Evolutionary conservation across 345 rosid species (phyloP).

Genomic region (Salix exigua): DNA sequence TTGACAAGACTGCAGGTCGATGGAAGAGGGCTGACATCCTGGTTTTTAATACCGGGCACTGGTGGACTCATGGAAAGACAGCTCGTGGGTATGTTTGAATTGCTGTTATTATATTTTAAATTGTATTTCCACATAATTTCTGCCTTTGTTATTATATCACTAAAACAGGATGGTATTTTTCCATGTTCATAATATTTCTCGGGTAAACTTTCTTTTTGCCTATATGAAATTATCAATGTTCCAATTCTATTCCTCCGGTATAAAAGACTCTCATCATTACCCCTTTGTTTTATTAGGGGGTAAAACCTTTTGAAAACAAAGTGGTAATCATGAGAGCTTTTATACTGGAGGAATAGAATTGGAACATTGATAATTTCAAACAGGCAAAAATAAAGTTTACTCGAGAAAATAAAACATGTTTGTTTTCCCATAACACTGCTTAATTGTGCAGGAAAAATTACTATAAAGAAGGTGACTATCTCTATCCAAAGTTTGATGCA

Average conservation of each 20-base stretch:
- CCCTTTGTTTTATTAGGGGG: no score
- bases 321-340: no score
- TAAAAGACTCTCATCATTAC: no score
- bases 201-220: no score
- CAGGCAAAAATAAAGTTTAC: no score
- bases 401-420: background rate
- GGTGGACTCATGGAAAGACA: constrained; percentile 99
- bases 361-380: no score
- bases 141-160: background rate
- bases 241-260: no score
- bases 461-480: constrained; percentile 83
- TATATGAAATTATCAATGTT: no score
- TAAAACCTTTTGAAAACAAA: no score
- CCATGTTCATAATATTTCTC: background rate
- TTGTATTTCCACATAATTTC: background rate
- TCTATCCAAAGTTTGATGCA: constrained; percentile 75
- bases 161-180: background rate
- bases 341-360: no score
- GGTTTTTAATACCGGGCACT: constrained; percentile 90
- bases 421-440: background rate
- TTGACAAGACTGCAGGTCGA: constrained; percentile 62
- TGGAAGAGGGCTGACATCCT: constrained; percentile 86
- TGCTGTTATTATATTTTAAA: background rate
- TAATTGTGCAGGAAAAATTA: constrained; percentile 70
- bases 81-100: constrained; percentile 62